These are phyloP conservation scores for Daldinia eschscholtzii DNA, from an alignment of 2,329 filamentous ascomycete species.

Conservation along the genomic window DNA sequence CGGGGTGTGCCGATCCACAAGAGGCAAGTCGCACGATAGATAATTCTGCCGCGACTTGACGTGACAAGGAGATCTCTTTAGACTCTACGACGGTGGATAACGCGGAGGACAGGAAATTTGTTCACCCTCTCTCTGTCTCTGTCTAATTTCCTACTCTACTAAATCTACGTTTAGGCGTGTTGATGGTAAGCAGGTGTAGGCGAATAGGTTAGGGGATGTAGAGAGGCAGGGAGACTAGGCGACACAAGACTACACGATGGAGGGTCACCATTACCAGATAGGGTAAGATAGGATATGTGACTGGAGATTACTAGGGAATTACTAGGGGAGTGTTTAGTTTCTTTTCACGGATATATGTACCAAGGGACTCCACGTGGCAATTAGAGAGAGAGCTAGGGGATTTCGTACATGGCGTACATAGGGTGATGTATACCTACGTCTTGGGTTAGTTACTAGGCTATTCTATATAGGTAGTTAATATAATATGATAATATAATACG, in stretches of 20 bases:
- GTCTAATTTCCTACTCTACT: too few species aligned
- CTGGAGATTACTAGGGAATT: conserved; percentile 5
- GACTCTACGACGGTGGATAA: conserved; percentile 3
- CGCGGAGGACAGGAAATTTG: background rate
- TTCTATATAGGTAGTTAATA: too few species aligned
- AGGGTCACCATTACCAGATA: conserved; percentile 1
- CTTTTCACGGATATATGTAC: conserved; percentile 2
- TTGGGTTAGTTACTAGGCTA: too few species aligned
- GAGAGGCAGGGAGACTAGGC: background rate
- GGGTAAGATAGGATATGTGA: conserved; percentile 5
- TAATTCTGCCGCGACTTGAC: conserved; percentile 7
- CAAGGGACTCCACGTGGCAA: conserved; percentile 6
- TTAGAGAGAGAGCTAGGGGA: background rate
- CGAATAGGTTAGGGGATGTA: background rate
- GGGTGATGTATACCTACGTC: background rate
- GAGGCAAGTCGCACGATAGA: conserved; percentile 12
- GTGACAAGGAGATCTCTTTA: background rate
- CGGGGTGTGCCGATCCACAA: conserved; percentile 6
- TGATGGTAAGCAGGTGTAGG: conserved; percentile 7
- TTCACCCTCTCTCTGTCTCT: background rate
- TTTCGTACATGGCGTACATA: background rate
- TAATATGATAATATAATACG: background rate
- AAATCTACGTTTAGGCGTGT: conserved; percentile 7
- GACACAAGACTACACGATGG: conserved; percentile 12
- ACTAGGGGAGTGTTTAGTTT: background rate